A percentile compares a stretch with the other conserved stretches of the same genome.
These are phyloP conservation scores for Aquilaria agallochum DNA, from an alignment of 441 rosid species.

Conservation along the genomic window DNA sequence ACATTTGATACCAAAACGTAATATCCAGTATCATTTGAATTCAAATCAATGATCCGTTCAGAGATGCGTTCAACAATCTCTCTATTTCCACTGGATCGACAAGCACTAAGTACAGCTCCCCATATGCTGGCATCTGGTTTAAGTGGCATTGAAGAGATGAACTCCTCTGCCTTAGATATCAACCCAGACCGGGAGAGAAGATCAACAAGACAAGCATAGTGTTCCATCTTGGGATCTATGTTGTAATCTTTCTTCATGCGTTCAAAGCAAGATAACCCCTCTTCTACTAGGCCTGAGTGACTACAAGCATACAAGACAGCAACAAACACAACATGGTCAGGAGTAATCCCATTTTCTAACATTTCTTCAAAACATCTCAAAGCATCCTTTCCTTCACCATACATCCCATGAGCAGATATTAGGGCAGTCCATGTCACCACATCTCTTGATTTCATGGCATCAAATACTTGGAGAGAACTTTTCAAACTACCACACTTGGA, in stretches of 20 bases:
- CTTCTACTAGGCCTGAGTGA: slow-evolving; percentile 53
- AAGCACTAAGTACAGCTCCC: slow-evolving; percentile 55
- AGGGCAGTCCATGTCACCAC: slow-evolving; percentile 70
- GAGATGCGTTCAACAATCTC: slow-evolving; percentile 47
- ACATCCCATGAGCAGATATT: slow-evolving; percentile 63
- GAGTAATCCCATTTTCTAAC: slow-evolving; percentile 38
- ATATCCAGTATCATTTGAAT: slow-evolving; percentile 49
- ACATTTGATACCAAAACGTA: slow-evolving; percentile 54
- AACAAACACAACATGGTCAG: slow-evolving; percentile 41
- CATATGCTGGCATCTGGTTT: slow-evolving; percentile 53
- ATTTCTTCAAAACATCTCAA: slow-evolving; percentile 35
- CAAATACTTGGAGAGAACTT: slow-evolving; percentile 38
- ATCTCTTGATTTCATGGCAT: slow-evolving; percentile 49
- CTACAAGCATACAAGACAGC: slow-evolving; percentile 52
- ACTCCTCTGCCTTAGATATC: slow-evolving; percentile 38
- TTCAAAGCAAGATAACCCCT: slow-evolving; percentile 37
- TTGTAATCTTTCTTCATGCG: slow-evolving; percentile 37
- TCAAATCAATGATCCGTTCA: slow-evolving; percentile 37
- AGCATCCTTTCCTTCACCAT: slow-evolving; percentile 59
- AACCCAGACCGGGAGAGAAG: slow-evolving; percentile 50
- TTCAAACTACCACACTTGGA: slow-evolving; percentile 59
- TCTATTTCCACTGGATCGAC: slow-evolving; percentile 37
- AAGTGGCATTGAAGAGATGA: slow-evolving; percentile 42
- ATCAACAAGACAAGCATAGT: slow-evolving; percentile 50
- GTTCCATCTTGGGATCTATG: slow-evolving; percentile 38